These are phyloP conservation scores for Colletotrichum eleusines DNA, from an alignment of 2,329 filamentous ascomycete genomes.

Conservation along the genomic window DNA sequence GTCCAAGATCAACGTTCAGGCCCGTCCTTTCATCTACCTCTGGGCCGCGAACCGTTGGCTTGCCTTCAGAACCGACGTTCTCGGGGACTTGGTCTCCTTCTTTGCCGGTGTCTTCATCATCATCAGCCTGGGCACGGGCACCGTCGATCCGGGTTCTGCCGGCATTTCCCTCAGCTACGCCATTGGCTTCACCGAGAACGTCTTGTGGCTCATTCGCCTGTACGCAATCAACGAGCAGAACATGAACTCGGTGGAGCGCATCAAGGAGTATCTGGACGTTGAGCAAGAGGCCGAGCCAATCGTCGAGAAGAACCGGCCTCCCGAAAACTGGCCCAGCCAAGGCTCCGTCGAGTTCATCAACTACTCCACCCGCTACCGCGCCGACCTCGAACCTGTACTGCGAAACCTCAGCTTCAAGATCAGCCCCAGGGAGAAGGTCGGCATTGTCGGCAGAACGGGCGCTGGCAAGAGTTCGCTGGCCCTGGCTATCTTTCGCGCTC, in stretches of 20 bases:
- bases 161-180: conserved; percentile 96
- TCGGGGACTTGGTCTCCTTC: conserved; percentile 93
- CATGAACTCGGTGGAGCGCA: conserved; percentile 98
- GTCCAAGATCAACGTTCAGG: conserved; percentile 87
- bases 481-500: conserved; percentile 89
- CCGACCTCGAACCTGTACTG: conserved; percentile 88
- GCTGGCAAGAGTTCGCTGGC: conserved; percentile 97
- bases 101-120: conserved; percentile 94
- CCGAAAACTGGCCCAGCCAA: conserved; percentile 84
- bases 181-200: conserved; percentile 96
- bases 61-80: conserved; percentile 88
- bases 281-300: conserved; percentile 90
- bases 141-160: conserved; percentile 88
- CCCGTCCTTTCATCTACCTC: conserved; percentile 93
- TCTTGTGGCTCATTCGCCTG: conserved; percentile 93
- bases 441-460: conserved; percentile 94
- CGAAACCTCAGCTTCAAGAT: conserved; percentile 89
- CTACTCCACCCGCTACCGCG: conserved; percentile 90
- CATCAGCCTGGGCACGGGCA: conserved; percentile 74
- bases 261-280: conserved; percentile 97
- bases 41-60: conserved; percentile 99
- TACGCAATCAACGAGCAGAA: conserved; percentile 98
- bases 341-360: conserved; percentile 89
- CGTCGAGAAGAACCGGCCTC: conserved; percentile 82
- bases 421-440: conserved; percentile 88